A percentile compares a stretch with the other conserved stretches of the same genome.
These are phyloP conservation scores for Spiraea crenata DNA, from an alignment of 331 rosid species.

Conservation along the genomic window DNA sequence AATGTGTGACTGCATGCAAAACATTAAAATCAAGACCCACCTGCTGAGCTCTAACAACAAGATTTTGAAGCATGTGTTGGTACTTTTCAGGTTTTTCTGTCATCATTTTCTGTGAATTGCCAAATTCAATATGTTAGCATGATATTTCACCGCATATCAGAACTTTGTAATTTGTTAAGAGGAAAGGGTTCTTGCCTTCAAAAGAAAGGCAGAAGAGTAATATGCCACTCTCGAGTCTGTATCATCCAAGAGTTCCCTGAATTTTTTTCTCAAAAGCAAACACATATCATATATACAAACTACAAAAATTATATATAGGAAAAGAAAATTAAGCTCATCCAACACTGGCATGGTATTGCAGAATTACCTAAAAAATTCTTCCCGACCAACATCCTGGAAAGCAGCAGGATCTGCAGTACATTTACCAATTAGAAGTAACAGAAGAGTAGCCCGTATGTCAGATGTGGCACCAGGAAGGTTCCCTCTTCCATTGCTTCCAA, in stretches of 20 bases:
- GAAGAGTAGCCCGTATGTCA: slow-evolving; percentile 88
- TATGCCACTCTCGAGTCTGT: slow-evolving; percentile 98
- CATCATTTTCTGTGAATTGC: slow-evolving; percentile 86
- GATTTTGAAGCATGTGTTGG: slow-evolving; percentile 96
- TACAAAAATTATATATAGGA: slow-evolving; percentile 4
- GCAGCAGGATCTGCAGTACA: slow-evolving; percentile 89
- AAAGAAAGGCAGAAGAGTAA: slow-evolving; percentile 96
- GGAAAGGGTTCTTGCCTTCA: slow-evolving; percentile 61
- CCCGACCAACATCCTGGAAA: slow-evolving; percentile 80
- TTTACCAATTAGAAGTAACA: slow-evolving; percentile 93
- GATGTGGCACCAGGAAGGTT: slow-evolving; percentile 94
- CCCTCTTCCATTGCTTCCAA: slow-evolving; percentile 99
- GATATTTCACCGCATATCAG: slow-evolving; percentile 16
- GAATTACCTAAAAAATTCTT: slow-evolving; percentile 85
- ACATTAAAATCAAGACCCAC: slow-evolving; percentile 40
- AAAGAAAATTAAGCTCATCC: slow-evolving; percentile 17
- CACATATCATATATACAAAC: slow-evolving; percentile 19
- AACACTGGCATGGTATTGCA: slow-evolving; percentile 17
- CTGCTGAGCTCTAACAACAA: slow-evolving; percentile 97
- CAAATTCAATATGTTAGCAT: slow-evolving; percentile 23
- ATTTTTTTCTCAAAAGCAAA: background rate
- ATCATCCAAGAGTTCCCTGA: slow-evolving; percentile 94
- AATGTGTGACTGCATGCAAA: slow-evolving; percentile 11
- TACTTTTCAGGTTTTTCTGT: slow-evolving; percentile 93
- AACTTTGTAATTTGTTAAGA: slow-evolving; percentile 17